Base-by-base conservation (phyloP, 2,329 filamentous ascomycete genomes). In the Neopestalotiopsis rosae region DNA sequence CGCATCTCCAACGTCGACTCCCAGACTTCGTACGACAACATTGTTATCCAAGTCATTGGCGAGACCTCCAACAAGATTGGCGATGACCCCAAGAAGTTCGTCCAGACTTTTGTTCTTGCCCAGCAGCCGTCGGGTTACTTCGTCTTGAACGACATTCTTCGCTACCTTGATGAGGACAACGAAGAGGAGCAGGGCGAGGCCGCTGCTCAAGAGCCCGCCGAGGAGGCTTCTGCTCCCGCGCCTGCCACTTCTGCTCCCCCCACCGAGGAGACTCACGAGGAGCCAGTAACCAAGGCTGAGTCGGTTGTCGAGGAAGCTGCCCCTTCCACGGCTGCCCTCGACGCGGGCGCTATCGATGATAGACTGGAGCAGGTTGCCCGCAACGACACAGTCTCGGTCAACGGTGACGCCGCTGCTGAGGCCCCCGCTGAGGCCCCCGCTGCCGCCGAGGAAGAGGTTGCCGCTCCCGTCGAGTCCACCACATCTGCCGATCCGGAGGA, bases 1-100 rank as follows among this genome's bases (percentile, higher is more conserved):
- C 94, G 96, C 79, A 93, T 99, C 75, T 93, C 95, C 81, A 99
- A 99, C 78, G 96, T 99, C 77, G 96, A 99, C 82, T 95, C 95
- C 20, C 95, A 99, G 83, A 92, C 92, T 71, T 98, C 95, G 10
- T 92, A 91, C 80, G 90, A 95, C 71, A 97, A 95, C 84, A 98
- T 99, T 75, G 91, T 99, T 76, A 97, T 99, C 77, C 95, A 97
- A 82, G 96, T 98, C 76, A 98, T 99, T 79, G 96, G 96, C 73
- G 95, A 98, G 84, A 97, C 96, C 77, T 97, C 95, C 76, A 98
- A 97, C 89, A 97, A 97, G 82, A 90, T 90, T 63, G 91, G 91
- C 72, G 93, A 70, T 30, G 67, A 96, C 69, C 94, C 95, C 77
- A 95, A 93, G 86, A 98, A 98, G 82, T 99, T 99, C 78, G 92